A percentile compares a stretch with the other conserved stretches of the same genome.
phyloP scores from a whole-genome alignment of 1,139 yeast genomes.

The Saccharomyces hybrid region DNA sequence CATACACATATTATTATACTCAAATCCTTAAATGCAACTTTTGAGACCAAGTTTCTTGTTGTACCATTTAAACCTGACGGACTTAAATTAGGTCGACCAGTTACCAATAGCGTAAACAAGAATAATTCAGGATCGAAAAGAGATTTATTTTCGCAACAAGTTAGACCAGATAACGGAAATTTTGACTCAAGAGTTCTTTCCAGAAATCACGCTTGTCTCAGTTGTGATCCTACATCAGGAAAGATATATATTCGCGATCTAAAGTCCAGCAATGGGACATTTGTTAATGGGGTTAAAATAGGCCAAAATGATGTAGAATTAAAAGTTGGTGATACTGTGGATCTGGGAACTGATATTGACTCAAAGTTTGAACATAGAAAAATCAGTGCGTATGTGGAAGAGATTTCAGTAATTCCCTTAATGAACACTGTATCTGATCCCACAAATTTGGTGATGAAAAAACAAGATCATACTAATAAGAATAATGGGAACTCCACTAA shows the following conservation, averaged over 20 bases:
- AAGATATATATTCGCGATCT: conserved; percentile 73
- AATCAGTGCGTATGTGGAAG: conserved; percentile 72
- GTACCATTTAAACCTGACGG: conserved; percentile 79
- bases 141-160: conserved; percentile 33
- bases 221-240: conserved; percentile 61
- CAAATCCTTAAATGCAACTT: conserved; percentile 69
- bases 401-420: conserved; percentile 52
- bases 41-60: conserved; percentile 64
- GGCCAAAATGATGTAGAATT: conserved; percentile 50
- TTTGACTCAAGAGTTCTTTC: conserved; percentile 91
- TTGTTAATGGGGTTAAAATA: conserved; percentile 67
- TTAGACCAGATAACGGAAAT: conserved; percentile 70
- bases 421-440: conserved; percentile 11
- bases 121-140: background rate
- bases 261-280: conserved; percentile 91
- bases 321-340: conserved; percentile 68
- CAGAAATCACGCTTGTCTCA: conserved; percentile 87
- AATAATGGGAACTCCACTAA: conserved; percentile 3
- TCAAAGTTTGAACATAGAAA: conserved; percentile 74
- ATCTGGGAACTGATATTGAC: conserved; percentile 87
- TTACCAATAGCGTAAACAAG: conserved; percentile 35
- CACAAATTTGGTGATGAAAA: background rate
- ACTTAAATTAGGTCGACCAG: conserved; percentile 77
- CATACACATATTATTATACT: conserved; percentile 49
- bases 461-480: conserved; percentile 8